Evolutionary conservation across 2,329 filamentous ascomycete genomes (phyloP).

Genomic region (Sarocladium kiliense): DNA sequence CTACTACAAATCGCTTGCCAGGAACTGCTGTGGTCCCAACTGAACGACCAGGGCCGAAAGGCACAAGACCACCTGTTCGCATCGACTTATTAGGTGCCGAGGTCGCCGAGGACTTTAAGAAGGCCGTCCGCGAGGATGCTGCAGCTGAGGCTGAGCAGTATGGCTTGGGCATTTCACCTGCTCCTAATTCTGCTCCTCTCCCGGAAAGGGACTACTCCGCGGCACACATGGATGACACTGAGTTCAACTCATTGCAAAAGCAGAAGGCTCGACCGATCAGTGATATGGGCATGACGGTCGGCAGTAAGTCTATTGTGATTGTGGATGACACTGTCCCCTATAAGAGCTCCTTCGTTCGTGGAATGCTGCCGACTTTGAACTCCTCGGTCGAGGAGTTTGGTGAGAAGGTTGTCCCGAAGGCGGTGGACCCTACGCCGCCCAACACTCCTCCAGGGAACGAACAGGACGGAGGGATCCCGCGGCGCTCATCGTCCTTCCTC

Average conservation of each 20-base stretch:
- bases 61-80: constrained; percentile 51
- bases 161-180: constrained; percentile 13
- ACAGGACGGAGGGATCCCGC: constrained; percentile 36
- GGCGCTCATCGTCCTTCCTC: constrained; percentile 51
- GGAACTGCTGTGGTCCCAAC: constrained; percentile 58
- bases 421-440: constrained; percentile 54
- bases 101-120: constrained; percentile 73
- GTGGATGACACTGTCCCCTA: constrained; percentile 61
- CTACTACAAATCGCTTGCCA: constrained; percentile 53
- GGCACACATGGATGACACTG: constrained; percentile 35
- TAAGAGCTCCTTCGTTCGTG: constrained; percentile 45
- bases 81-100: constrained; percentile 80
- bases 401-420: constrained; percentile 43
- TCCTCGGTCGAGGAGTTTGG: constrained; percentile 48
- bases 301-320: constrained; percentile 89
- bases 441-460: constrained; percentile 50
- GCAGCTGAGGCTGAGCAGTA: constrained; percentile 28
- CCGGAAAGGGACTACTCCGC: constrained; percentile 33
- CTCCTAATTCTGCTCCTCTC: constrained; percentile 20
- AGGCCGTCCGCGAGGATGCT: constrained; percentile 63
- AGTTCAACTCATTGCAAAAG: constrained; percentile 27
- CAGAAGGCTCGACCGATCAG: constrained; percentile 38
- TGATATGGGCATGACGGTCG: constrained; percentile 60
- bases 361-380: constrained; percentile 35
- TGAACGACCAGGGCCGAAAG: constrained; percentile 37